Percentiles rank a stretch among this genome's conserved stretches.
These are phyloP conservation scores for Cydonia oblonga DNA, from an alignment of 331 rosid genomes.

Conservation along the genomic window DNA sequence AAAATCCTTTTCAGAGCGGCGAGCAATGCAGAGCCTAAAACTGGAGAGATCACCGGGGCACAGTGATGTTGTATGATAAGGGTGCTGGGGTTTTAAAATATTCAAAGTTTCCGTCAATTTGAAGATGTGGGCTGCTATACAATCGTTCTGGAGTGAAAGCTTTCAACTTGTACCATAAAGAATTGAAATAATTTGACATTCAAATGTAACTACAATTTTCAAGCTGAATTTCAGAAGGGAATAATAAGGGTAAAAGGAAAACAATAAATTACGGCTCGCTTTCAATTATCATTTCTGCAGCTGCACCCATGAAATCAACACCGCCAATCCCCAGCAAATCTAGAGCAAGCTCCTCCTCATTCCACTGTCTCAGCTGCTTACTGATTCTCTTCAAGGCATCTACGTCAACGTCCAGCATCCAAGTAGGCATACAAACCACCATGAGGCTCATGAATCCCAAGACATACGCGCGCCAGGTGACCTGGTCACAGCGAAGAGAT, in stretches of 20 bases:
- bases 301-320: conserved; percentile 56
- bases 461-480: conserved; percentile 59
- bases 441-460: conserved; percentile 51
- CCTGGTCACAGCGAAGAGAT: conserved; percentile 49
- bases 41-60: conserved; percentile 58
- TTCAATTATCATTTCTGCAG: conserved; percentile 50
- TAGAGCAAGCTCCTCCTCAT: conserved; percentile 59
- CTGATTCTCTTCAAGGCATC: conserved; percentile 47
- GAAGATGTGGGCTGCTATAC: neutral
- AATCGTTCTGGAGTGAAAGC: neutral
- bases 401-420: conserved; percentile 54
- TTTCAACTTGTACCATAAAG: neutral
- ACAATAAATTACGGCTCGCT: conserved; percentile 14
- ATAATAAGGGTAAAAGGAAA: neutral
- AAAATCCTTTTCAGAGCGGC: conserved; percentile 57
- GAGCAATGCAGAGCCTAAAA: conserved; percentile 32
- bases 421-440: conserved; percentile 52
- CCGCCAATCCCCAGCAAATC: conserved; percentile 52
- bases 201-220: neutral
- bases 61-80: conserved; percentile 54
- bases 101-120: conserved; percentile 1
- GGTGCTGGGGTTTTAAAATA: conserved; percentile 1
- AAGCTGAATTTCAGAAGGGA: neutral
- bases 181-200: neutral
- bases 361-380: conserved; percentile 45